Evolutionary conservation across 805 yeast species (phyloP), one percentile per base, ranked within the genome.

Genomic region (Candida ulmi): DNA sequence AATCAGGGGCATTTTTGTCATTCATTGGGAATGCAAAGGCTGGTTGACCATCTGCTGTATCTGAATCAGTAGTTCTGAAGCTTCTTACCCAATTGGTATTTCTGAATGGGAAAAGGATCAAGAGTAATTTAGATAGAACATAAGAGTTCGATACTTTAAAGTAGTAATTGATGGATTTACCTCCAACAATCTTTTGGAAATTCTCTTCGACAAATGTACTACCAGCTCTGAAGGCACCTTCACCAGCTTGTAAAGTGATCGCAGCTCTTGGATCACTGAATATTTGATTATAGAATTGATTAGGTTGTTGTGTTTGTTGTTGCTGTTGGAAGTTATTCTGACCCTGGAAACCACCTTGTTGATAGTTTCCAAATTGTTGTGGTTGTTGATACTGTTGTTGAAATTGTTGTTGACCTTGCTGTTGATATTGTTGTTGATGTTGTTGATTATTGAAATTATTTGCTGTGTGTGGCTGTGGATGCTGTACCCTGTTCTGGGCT

Each of bases 1-100:
- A 73, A 60, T 93, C 99, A 3, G 99, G 99, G 0, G 98, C 95
- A 55, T 95, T 93, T 42, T 83, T 71, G 58, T 93, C 99, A 45
- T 84, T 86, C 34, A 74, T 63, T 13, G 99, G 96, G 11, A 86
- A 78, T 2, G 87, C 81, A 60, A 71, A 87, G 17, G 50, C 44
- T 12, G 34, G 30, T 3, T 39, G 27, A 18, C 26, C 25, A 4
- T 21, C 34, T 5, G 63, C 51, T 17, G 55, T 58, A 8, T 65
- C 62, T 31, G 63, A 63, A 15, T 66, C 67, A 5, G 65, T 48
- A 17, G 57, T 49, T 33, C 67, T 57, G 33, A 52, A 56, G 36
- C 68, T 58, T 45, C 97, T 71, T 28, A 78, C 77, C 96, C 98
- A 88, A 39, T 82, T 84, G 54, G 76, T 78, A 57, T 87, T 88